Conservation (phyloP, 1,284 basidiomycete species). For the Filobasidium uniguttulatum region DNA sequence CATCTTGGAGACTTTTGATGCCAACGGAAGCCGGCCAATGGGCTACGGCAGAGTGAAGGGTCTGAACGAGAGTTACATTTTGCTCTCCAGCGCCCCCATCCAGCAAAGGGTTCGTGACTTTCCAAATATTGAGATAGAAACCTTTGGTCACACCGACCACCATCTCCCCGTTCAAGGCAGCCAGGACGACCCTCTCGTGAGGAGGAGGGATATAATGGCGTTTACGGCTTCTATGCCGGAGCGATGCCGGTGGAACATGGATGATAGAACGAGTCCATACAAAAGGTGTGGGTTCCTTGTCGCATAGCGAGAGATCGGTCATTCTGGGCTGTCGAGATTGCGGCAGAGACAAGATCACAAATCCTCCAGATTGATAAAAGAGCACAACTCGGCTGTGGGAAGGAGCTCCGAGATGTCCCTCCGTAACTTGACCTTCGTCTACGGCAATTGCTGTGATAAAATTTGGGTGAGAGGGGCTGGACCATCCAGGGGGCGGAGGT, state of each 20-base stretch:
- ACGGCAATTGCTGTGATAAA: constrained; percentile 30
- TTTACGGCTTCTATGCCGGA: constrained; percentile 1
- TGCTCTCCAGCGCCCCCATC: background rate
- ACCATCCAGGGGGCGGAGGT: constrained; percentile 36
- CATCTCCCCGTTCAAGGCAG: constrained; percentile 23
- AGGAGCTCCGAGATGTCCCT: no score
- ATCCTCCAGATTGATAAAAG: constrained; percentile 35
- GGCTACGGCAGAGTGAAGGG: constrained; percentile 31
- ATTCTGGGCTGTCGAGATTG: background rate
- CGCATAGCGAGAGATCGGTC: background rate
- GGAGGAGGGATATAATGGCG: background rate
- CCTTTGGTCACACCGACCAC: constrained; percentile 27
- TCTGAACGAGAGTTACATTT: constrained; percentile 20
- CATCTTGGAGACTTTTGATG: background rate
- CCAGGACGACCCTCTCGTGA: constrained; percentile 29
- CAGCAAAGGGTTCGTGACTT: background rate
- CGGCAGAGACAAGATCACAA: constrained; percentile 24
- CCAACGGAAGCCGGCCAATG: constrained; percentile 31
- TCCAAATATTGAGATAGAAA: constrained; percentile 29
- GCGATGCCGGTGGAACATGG: constrained; percentile 1
- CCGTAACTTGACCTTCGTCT: constrained; percentile 17
- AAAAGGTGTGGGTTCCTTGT: background rate
- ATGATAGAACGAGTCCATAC: constrained; percentile 5
- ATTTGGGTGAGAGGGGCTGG: constrained; percentile 29
- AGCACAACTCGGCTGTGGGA: constrained; percentile 22